Percentiles rank a stretch among this genome's conserved stretches.
Evolutionary conservation across 495 filamentous ascomycete genomes (phyloP).

Genomic region (Penicillium canescens): DNA sequence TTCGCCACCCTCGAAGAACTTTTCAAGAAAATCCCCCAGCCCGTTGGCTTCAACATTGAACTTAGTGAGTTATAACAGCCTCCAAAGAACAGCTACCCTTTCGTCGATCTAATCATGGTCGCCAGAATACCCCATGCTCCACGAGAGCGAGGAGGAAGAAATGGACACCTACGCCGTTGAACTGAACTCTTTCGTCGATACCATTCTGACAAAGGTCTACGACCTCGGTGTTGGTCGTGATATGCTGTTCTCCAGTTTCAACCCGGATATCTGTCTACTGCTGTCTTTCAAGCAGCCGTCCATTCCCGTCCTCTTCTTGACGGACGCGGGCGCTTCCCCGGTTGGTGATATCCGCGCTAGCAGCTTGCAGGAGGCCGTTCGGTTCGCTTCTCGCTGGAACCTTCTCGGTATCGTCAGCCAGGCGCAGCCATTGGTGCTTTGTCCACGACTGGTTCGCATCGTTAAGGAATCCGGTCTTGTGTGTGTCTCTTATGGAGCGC

Average conservation of each 20-base stretch:
- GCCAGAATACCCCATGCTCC: conserved; percentile 90
- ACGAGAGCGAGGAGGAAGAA: conserved; percentile 88
- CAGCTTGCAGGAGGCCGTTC: conserved; percentile 90
- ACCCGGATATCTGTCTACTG: conserved; percentile 92
- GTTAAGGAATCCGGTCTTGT: conserved; percentile 93
- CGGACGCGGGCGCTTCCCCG: conserved; percentile 73
- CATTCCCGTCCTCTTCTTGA: conserved; percentile 92
- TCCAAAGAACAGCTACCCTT: conserved; percentile 25
- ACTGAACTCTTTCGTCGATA: conserved; percentile 95
- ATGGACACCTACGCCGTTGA: conserved; percentile 98
- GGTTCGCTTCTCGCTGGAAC: conserved; percentile 94
- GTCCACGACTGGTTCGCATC: conserved; percentile 89
- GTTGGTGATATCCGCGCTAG: conserved; percentile 89
- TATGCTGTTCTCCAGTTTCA: conserved; percentile 94
- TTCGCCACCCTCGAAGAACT: conserved; percentile 95
- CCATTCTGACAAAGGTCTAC: conserved; percentile 85
- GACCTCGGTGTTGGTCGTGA: conserved; percentile 70
- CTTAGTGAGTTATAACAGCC: conserved; percentile 60
- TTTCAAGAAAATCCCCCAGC: conserved; percentile 77
- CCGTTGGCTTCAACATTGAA: conserved; percentile 96
- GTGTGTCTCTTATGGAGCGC: conserved; percentile 88
- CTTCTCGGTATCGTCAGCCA: conserved; percentile 84
- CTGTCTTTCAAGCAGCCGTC: conserved; percentile 95
- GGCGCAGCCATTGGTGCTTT: conserved; percentile 81
- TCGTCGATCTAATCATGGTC: conserved; percentile 31